phyloP scores from a whole-genome alignment of 1,284 basidiomycete species.

The Papiliotrema flavescens region DNA sequence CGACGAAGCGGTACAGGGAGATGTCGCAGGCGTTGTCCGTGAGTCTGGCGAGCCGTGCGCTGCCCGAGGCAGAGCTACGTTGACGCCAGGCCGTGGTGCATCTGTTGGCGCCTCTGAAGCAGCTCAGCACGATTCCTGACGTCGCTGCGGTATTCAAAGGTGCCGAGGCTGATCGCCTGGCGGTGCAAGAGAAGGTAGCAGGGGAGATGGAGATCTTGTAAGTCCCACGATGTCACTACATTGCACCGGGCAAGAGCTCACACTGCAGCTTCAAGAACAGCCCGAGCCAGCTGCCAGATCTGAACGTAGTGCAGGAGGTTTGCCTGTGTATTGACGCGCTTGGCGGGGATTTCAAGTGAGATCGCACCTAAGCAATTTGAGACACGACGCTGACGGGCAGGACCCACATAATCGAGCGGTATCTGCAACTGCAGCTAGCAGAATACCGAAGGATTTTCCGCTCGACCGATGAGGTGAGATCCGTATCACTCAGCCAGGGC shows the following conservation, averaged over 20 bases:
- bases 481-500: neutral
- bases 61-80: neutral
- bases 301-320: constrained; percentile 65
- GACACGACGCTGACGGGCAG: constrained; percentile 25
- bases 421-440: constrained; percentile 83
- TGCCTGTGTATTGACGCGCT: constrained; percentile 81
- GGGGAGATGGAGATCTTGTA: constrained; percentile 87
- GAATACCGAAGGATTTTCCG: constrained; percentile 97
- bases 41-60: constrained; percentile 23
- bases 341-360: constrained; percentile 63
- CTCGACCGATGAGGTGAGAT: constrained; percentile 68
- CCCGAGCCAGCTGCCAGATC: constrained; percentile 62
- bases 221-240: constrained; percentile 39
- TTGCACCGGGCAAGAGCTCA: neutral
- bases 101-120: constrained; percentile 71
- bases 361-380: neutral
- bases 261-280: constrained; percentile 69
- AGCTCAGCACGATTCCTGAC: constrained; percentile 67
- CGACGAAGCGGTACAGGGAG: constrained; percentile 74
- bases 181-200: constrained; percentile 72
- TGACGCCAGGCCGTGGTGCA: constrained; percentile 72
- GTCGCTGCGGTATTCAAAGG: constrained; percentile 73
- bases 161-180: constrained; percentile 72
- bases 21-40: constrained; percentile 76
- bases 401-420: constrained; percentile 77